These are phyloP conservation scores for Croton laevigatus DNA, from an alignment of 441 rosid genomes.

Conservation along the genomic window DNA sequence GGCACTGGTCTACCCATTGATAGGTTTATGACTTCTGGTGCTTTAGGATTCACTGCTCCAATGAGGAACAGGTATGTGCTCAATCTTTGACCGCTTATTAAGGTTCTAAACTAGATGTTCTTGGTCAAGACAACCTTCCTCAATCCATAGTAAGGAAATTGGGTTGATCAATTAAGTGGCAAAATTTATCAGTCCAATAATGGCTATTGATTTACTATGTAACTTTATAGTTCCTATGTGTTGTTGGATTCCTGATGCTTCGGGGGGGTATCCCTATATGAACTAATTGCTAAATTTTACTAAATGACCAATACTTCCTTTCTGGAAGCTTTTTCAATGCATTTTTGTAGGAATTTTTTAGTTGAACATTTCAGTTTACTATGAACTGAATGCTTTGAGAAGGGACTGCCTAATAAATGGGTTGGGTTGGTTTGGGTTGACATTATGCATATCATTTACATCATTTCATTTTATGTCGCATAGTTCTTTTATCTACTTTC, in stretches of 20 bases:
- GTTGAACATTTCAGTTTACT: neutral
- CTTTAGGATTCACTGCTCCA: conserved; percentile 78
- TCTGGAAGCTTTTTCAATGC: neutral
- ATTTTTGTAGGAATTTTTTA: neutral
- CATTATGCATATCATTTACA: conserved; percentile 1
- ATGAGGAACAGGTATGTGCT: conserved; percentile 79
- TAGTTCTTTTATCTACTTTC: conserved; percentile 6
- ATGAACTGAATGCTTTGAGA: neutral
- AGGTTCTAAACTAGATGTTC: conserved; percentile 4
- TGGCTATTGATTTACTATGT: too few relatives aligned
- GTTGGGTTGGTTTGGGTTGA: neutral
- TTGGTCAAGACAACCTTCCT: neutral
- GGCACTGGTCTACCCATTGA: conserved; percentile 92
- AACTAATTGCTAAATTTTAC: neutral
- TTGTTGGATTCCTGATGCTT: neutral
- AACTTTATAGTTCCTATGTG: too few relatives aligned
- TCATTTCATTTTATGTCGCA: neutral
- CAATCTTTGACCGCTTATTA: conserved; percentile 1
- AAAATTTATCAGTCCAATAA: neutral
- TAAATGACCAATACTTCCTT: neutral
- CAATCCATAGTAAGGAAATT: neutral
- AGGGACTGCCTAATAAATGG: neutral
- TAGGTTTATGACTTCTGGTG: conserved; percentile 75
- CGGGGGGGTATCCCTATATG: neutral
- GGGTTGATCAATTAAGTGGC: neutral